Evolutionary conservation across 2,329 filamentous ascomycete genomes (phyloP).

Genomic region (Neonectria punicea): DNA sequence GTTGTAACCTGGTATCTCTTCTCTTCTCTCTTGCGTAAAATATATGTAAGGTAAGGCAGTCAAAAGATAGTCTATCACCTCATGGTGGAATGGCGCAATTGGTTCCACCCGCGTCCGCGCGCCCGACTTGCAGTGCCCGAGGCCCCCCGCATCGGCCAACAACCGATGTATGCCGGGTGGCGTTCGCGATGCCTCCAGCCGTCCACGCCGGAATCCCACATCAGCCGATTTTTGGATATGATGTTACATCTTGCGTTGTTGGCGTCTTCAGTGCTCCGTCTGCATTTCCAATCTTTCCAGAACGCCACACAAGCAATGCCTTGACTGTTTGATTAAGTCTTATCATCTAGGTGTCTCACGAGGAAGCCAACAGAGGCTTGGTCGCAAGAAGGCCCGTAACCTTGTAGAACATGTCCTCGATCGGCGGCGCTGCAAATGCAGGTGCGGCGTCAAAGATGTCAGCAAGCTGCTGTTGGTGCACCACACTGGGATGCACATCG

Average conservation of each 20-base stretch:
- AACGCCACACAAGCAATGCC: background rate
- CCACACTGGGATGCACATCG: conserved; percentile 67
- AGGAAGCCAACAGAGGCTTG: conserved; percentile 56
- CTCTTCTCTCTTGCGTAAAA: conserved; percentile 22
- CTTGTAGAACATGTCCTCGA: conserved; percentile 81
- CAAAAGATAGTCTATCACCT: conserved; percentile 35
- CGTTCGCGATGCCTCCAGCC: conserved; percentile 31
- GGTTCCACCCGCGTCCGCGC: conserved; percentile 36
- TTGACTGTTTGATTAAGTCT: conserved; percentile 16
- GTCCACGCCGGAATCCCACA: conserved; percentile 11
- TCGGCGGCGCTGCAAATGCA: conserved; percentile 74
- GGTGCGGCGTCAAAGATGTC: conserved; percentile 77
- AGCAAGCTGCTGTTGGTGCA: conserved; percentile 74
- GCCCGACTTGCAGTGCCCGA: conserved; percentile 16
- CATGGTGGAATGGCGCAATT: conserved; percentile 50
- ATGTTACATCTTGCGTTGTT: conserved; percentile 9
- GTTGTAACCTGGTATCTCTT: conserved; percentile 36
- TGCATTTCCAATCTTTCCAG: conserved; percentile 5
- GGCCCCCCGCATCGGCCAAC: conserved; percentile 30
- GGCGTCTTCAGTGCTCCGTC: conserved; percentile 1
- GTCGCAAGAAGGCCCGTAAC: conserved; percentile 70
- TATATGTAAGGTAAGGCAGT: conserved; percentile 19
- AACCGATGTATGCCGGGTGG: conserved; percentile 35
- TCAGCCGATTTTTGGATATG: conserved; percentile 15
- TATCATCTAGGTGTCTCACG: conserved; percentile 32